Conservation (phyloP, 139 green algal species). For the Tetraselmis chui region DNA sequence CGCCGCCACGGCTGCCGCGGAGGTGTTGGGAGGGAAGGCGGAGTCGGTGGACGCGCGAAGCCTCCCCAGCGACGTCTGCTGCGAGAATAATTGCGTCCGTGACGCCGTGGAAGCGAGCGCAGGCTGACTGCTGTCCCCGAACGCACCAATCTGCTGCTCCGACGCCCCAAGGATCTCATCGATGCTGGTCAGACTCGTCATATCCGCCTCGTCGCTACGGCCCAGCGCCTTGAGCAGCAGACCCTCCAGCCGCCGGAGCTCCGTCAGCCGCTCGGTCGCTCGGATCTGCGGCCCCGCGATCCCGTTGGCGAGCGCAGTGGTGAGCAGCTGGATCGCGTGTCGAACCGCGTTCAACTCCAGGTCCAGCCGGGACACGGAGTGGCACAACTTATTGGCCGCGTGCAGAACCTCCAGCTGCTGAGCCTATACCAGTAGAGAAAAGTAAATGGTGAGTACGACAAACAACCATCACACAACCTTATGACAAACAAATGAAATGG, state of each 20-base stretch:
- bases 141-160: background rate
- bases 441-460: background rate
- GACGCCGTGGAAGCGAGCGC: too few relatives aligned
- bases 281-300: background rate
- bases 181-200: background rate
- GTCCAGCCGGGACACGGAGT: background rate
- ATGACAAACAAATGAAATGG: background rate
- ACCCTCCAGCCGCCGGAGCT: background rate
- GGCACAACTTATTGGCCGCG: background rate
- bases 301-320: background rate
- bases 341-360: background rate
- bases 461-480: background rate
- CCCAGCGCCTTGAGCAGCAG: background rate
- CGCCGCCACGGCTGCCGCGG: too few relatives aligned
- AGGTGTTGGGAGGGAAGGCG: too few relatives aligned
- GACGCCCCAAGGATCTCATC: background rate
- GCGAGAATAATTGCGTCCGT: too few relatives aligned
- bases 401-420: background rate
- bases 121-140: too few relatives aligned
- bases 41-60: too few relatives aligned
- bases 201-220: background rate
- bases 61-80: too few relatives aligned
- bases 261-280: background rate
- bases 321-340: background rate
- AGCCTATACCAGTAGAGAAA: background rate